Conservation (phyloP, 2,329 filamentous ascomycete genomes). For the Xylaria sp. region DNA sequence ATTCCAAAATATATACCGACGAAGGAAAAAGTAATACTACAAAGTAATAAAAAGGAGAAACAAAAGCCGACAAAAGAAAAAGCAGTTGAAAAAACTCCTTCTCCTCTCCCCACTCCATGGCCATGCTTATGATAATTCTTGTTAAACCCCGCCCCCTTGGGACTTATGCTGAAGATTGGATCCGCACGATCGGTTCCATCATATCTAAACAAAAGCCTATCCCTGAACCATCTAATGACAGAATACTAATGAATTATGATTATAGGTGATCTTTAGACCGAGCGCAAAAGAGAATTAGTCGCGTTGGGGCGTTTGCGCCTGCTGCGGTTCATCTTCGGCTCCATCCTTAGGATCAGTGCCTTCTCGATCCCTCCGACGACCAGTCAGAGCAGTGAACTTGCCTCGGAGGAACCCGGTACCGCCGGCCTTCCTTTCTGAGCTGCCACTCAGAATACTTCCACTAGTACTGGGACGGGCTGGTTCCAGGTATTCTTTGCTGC, state of each 20-base stretch:
- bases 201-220: background rate
- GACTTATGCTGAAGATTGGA: background rate
- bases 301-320: background rate
- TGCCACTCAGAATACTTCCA: constrained; percentile 14
- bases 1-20: background rate
- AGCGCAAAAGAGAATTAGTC: too few species aligned
- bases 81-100: background rate
- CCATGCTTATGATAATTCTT: constrained; percentile 6
- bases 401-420: constrained; percentile 34
- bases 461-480: constrained; percentile 18
- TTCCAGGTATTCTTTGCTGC: constrained; percentile 17
- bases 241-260: background rate
- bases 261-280: background rate
- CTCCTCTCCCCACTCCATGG: constrained; percentile 11
- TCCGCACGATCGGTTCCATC: background rate
- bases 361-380: constrained; percentile 27
- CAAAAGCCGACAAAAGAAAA: background rate
- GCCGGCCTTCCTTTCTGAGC: constrained; percentile 24
- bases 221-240: background rate
- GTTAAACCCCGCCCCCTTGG: background rate
- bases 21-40: background rate
- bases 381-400: constrained; percentile 32
- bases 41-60: background rate
- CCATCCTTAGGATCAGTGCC: constrained; percentile 11
- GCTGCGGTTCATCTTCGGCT: constrained; percentile 18